These are phyloP conservation scores for Verbena officinalis DNA, from an alignment of 257 asterid genomes.

Conservation along the genomic window DNA sequence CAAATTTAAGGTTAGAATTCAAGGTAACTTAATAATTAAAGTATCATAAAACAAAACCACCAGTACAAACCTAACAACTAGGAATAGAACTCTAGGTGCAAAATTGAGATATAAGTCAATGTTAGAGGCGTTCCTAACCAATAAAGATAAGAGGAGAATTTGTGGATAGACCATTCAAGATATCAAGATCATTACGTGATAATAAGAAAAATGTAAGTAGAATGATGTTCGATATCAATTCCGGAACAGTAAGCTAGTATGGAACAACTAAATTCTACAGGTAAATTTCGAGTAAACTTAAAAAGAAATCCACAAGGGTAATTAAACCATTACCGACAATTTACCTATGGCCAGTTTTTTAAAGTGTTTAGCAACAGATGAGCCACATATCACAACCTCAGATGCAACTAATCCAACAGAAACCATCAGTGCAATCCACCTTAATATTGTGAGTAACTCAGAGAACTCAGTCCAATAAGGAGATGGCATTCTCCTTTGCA, in stretches of 20 bases:
- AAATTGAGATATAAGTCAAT: slow-evolving; percentile 6
- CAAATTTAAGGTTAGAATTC: slow-evolving; percentile 1
- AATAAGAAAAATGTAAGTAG: neutral
- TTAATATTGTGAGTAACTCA: slow-evolving; percentile 18
- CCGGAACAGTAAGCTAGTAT: slow-evolving; percentile 2
- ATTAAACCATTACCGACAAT: slow-evolving; percentile 19
- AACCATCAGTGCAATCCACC: slow-evolving; percentile 16
- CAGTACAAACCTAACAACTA: neutral
- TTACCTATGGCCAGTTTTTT: slow-evolving; percentile 21
- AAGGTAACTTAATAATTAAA: slow-evolving; percentile 21
- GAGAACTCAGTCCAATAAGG: neutral
- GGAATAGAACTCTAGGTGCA: neutral
- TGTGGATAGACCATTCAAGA: neutral
- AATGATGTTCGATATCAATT: slow-evolving; percentile 13
- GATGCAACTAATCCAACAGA: slow-evolving; percentile 18
- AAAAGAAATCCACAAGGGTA: neutral
- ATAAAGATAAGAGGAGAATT: neutral
- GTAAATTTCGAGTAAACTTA: slow-evolving; percentile 1
- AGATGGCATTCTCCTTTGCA: slow-evolving; percentile 15
- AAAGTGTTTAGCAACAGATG: slow-evolving; percentile 5
- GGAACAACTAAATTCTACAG: neutral
- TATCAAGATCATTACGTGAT: slow-evolving; percentile 8
- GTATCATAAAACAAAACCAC: neutral
- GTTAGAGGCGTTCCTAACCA: slow-evolving; percentile 12
- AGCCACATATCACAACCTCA: slow-evolving; percentile 1